Base-by-base conservation (phyloP, 2,329 filamentous ascomycete genomes). In the Fusarium sublunatum region DNA sequence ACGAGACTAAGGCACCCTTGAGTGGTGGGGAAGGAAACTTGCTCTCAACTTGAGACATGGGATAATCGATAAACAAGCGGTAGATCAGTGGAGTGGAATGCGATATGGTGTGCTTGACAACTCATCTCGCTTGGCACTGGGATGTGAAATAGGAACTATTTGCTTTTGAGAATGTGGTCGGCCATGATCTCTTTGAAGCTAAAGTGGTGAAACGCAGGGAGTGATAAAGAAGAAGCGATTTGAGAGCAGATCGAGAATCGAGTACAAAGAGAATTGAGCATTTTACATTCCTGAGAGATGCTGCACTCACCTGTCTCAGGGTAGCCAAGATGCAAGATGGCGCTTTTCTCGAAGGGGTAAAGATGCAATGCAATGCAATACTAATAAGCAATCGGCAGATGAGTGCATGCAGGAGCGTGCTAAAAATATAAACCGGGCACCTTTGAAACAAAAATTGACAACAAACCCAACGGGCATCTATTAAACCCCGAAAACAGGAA, bases 341-440 rank as follows among this genome's bases (percentile, higher is more conserved):
- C 49, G 40, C 49, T 45, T 52, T 53, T 34, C 61, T 56, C n/a
- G 15, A 62, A 49, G 26, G 36, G 22, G 58, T 2, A 39, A 38
- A 31, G 24, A 61, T 38, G 11, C 11, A 36, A 24, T 3, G 15
- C n/a, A 36, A 24, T 4, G 15, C n/a, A 36, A 53, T 42, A 63
- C 19, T 12, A 45, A 40, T 19, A 57, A 34, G 13, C 7, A 19
- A 19, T 19, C 19, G 19, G 19, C 19, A 19, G 19, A 19, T 19
- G 19, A 3, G 3, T 19, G n/a, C 34, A 41, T 22, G 35, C 32
- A 29, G 13, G 34, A 10, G n/a, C 5, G 6, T 24, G 8, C 56
- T 41, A 46, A 57, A 43, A 46, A 57, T 43, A 46, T 19, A 28
- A 8, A 48, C 25, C n/a, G 19, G 19, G 19, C 19, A 19, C 19